Base-by-base conservation (phyloP, 768 basidiomycete species). In the Leccinum obscurum region DNA sequence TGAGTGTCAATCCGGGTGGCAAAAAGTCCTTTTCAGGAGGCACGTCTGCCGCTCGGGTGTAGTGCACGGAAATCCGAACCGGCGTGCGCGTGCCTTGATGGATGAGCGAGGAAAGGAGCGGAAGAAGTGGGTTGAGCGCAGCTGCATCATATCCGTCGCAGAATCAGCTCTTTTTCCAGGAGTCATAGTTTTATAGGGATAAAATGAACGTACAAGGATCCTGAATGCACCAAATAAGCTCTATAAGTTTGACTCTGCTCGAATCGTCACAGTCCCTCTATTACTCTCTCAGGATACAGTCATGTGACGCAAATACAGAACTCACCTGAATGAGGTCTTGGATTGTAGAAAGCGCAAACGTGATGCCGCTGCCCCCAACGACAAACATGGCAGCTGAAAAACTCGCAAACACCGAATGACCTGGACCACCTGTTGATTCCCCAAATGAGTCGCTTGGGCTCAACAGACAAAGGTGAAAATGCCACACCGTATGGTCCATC, bases 341-440 rank as follows among this genome's bases (percentile, higher is more conserved):
- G 26, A 28, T 28, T 28, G 26, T 28, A 14, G 77, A 70, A 24
- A 87, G 77, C 3, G 78, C 77, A 66, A 83, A 85, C 0, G 86
- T 82, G 70, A 88, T 82, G 3, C 87, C 87, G 22, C 81, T 82
- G 9, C 87, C 87, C 9, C 85, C 87, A 7, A 82, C 82, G 46
- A 86, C 71, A 59, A 88, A 77, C 60, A 87, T 61, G 11, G 83
- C 80, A 0, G 80, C 79, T 0, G 84, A 81, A 73, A 80, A 86
- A 48, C 78, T 79, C 1, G 78, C 68, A 55, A 81, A 75, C n/a
- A 87, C 65, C 0, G 77, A 75, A 62, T 85, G 78, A 9, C 81
- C 72, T 30, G 78, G 63, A 37, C 80, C 77, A 61, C 82, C 74
- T 79, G 66, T 52, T 17, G 44, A 13, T 35, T 60, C 56, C 59